Conservation (phyloP, 2,329 filamentous ascomycete species). For the Sporothrix sp. region DNA sequence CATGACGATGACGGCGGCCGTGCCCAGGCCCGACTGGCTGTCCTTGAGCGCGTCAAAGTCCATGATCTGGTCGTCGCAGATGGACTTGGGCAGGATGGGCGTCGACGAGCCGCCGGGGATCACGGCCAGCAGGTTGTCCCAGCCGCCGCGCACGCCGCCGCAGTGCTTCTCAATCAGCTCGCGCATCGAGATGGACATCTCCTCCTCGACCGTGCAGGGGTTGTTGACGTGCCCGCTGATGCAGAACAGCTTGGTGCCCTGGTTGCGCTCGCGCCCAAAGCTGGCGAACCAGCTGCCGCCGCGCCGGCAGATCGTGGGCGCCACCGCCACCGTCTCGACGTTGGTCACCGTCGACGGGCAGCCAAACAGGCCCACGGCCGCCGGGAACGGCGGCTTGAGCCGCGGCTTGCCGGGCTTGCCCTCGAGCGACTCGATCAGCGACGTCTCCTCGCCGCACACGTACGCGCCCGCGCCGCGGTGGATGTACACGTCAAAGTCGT, state of each 20-base stretch:
- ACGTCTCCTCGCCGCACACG: conserved; percentile 96
- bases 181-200: conserved; percentile 94
- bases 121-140: conserved; percentile 93
- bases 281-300: conserved; percentile 86
- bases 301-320: conserved; percentile 88
- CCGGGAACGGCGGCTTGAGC: conserved; percentile 96
- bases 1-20: conserved; percentile 97
- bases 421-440: conserved; percentile 93
- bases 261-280: conserved; percentile 92
- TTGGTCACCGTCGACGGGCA: conserved; percentile 98
- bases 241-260: conserved; percentile 95
- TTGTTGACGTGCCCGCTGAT: conserved; percentile 99
- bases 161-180: conserved; percentile 98
- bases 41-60: conserved; percentile 98
- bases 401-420: conserved; percentile 98
- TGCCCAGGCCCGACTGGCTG: conserved; percentile 91
- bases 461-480: conserved; percentile 97
- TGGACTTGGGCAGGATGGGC: conserved; percentile 77
- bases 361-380: conserved; percentile 92
- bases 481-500: conserved; percentile 95
- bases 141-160: conserved; percentile 89
- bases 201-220: conserved; percentile 94
- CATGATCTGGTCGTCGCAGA: conserved; percentile 96
- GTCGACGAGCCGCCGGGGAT: conserved; percentile 97
- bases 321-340: conserved; percentile 92